Conservation (phyloP, 2,329 filamentous ascomycete genomes). For the Sclerotiophoma versabilis region DNA sequence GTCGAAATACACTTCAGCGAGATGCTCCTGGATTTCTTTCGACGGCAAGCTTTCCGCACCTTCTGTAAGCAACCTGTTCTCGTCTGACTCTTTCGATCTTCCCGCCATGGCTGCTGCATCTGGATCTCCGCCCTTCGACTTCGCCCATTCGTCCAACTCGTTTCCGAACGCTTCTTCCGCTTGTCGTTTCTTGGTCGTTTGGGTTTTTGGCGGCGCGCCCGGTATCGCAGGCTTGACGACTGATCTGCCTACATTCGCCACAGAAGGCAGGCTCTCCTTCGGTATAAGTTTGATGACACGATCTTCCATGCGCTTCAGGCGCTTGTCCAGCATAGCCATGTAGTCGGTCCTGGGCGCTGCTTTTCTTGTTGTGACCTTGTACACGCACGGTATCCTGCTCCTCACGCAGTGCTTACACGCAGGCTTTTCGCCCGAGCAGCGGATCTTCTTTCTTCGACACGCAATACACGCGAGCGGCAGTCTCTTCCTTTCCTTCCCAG, state of each 20-base stretch:
- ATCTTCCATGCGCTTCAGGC: constrained; percentile 96
- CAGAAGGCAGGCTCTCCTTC: constrained; percentile 77
- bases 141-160: constrained; percentile 83
- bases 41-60: constrained; percentile 83
- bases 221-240: constrained; percentile 80
- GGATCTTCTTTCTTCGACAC: constrained; percentile 95
- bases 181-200: constrained; percentile 74
- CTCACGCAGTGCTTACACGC: constrained; percentile 95
- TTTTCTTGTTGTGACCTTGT: constrained; percentile 95
- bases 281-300: constrained; percentile 95
- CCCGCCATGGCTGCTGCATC: constrained; percentile 59
- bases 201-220: constrained; percentile 63
- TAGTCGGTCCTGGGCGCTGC: constrained; percentile 95
- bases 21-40: constrained; percentile 88
- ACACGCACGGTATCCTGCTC: constrained; percentile 93
- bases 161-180: constrained; percentile 87
- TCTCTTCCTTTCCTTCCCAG: constrained; percentile 93
- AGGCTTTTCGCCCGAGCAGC: constrained; percentile 96
- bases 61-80: constrained; percentile 79
- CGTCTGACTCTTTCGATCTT: constrained; percentile 66
- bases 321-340: constrained; percentile 98
- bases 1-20: constrained; percentile 95
- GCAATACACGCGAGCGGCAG: constrained; percentile 94
- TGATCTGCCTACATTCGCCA: constrained; percentile 75
- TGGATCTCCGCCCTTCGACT: constrained; percentile 60